phyloP scores from a whole-genome alignment of 2,329 filamentous ascomycete genomes.

The Diaporthe sp. region DNA sequence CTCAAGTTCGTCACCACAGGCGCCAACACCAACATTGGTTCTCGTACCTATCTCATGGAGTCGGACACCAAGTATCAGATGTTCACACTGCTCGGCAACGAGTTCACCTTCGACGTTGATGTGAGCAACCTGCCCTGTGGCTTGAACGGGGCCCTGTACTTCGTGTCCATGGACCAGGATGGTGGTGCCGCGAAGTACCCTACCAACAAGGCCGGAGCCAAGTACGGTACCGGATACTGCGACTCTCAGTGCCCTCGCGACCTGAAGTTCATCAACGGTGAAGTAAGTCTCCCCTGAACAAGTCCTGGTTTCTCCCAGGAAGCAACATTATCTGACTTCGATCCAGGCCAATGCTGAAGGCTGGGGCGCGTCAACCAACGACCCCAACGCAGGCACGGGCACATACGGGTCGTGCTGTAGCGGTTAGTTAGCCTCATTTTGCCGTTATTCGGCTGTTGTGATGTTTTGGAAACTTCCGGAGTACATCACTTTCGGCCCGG shows the following conservation, averaged over 20 bases:
- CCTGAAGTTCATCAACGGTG: conserved; percentile 60
- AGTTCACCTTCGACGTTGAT: conserved; percentile 81
- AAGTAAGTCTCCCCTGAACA: conserved; percentile 44
- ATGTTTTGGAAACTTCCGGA: no score
- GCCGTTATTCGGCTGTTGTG: no score
- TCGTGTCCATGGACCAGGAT: conserved; percentile 44
- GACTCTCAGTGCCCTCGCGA: conserved; percentile 53
- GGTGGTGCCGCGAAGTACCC: conserved; percentile 58
- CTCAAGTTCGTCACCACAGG: conserved; percentile 62
- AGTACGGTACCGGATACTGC: conserved; percentile 64
- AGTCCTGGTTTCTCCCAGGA: accelerated
- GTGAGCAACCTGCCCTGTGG: conserved; percentile 77
- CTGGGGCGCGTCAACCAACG: conserved; percentile 63
- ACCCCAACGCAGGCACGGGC: conserved; percentile 65
- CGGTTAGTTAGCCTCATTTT: no score
- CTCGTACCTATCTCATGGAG: conserved; percentile 76
- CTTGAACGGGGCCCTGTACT: conserved; percentile 74
- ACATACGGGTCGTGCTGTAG: conserved; percentile 58
- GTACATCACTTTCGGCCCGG: no score
- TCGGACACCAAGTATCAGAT: conserved; percentile 73
- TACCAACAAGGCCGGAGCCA: conserved; percentile 55
- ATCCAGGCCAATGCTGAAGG: conserved; percentile 55
- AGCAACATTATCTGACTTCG: not conserved
- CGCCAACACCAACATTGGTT: conserved; percentile 61
- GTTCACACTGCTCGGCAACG: conserved; percentile 75